Conservation (phyloP, 164 flowering plant genomes). For the Piper longum region DNA sequence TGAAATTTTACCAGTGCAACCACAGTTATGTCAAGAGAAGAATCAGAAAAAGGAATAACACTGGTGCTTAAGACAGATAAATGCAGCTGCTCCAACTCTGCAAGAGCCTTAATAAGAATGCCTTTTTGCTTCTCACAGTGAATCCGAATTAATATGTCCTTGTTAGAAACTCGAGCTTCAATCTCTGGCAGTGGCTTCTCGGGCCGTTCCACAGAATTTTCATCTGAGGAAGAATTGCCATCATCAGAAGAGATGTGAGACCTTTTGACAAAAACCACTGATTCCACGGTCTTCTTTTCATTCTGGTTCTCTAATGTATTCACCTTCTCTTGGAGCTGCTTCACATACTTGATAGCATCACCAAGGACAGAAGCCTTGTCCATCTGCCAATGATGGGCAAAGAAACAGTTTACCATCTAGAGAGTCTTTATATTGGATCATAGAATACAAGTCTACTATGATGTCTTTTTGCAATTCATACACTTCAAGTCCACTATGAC, state of each 20-base stretch:
- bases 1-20: constrained; percentile 47
- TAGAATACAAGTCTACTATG: too few relatives aligned
- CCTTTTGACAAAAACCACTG: constrained; percentile 55
- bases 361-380: constrained; percentile 92
- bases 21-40: constrained; percentile 51
- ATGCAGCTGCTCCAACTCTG: constrained; percentile 57
- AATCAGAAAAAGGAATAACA: constrained; percentile 44
- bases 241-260: constrained; percentile 33
- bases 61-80: constrained; percentile 42
- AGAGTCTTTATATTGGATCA: background rate
- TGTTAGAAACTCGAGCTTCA: constrained; percentile 63
- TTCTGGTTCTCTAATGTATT: constrained; percentile 64
- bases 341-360: constrained; percentile 76
- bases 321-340: constrained; percentile 68
- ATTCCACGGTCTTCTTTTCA: constrained; percentile 39
- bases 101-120: constrained; percentile 30
- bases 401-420: background rate
- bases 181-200: constrained; percentile 58
- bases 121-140: constrained; percentile 73
- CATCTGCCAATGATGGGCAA: constrained; percentile 29
- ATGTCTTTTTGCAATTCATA: too few relatives aligned
- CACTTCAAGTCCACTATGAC: background rate
- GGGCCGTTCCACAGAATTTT: constrained; percentile 12
- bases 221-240: constrained; percentile 27
- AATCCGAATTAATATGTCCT: constrained; percentile 53